Evolutionary conservation across 345 rosid species (phyloP).

Genomic region (Salix arbutifolia): DNA sequence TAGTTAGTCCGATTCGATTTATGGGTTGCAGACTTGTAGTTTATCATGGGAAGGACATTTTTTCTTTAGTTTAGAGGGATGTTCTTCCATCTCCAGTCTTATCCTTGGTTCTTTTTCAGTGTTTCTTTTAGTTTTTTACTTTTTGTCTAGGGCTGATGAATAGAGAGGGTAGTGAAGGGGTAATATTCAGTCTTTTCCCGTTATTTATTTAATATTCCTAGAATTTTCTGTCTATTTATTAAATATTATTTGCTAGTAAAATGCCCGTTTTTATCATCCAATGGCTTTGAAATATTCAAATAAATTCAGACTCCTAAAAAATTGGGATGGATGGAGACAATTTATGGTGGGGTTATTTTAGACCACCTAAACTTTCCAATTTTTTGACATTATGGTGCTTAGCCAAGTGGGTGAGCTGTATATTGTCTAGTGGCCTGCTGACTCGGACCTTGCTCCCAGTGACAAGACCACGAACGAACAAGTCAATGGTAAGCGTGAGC

Average conservation of each 20-base stretch:
- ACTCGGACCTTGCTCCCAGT: neutral
- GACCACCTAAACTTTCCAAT: neutral
- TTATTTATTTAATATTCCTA: neutral
- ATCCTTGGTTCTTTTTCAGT: no score
- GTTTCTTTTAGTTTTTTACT: neutral
- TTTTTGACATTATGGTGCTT: neutral
- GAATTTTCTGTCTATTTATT: neutral
- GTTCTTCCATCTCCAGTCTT: neutral
- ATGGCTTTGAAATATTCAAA: neutral
- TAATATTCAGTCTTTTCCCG: neutral
- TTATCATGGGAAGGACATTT: neutral
- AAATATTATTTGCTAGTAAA: neutral
- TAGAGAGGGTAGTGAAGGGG: neutral
- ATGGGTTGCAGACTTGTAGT: neutral
- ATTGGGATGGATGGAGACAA: neutral
- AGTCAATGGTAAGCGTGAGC: neutral
- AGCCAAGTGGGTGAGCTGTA: neutral
- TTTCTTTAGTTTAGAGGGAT: neutral
- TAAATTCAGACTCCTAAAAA: neutral
- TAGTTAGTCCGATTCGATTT: neutral
- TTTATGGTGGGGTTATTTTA: neutral
- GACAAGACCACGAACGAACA: neutral
- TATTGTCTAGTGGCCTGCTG: constrained; percentile 6
- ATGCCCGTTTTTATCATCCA: neutral
- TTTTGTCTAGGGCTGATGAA: neutral